Base-by-base conservation (phyloP, 108 stramenopile genomes). In the Aurantiochytrium sp. region DNA sequence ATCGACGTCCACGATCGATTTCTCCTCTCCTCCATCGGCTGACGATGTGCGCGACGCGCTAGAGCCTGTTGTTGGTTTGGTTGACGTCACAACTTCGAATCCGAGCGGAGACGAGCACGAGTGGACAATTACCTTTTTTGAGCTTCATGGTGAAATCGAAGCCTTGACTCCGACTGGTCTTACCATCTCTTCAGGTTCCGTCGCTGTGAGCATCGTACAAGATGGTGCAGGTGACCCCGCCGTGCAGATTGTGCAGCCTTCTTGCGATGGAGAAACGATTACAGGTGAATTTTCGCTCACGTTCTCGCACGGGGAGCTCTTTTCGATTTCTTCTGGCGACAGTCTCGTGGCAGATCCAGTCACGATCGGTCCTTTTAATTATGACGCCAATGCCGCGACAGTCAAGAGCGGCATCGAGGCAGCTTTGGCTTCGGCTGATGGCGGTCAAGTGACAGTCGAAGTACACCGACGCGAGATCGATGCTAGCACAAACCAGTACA, bases 171-270 rank as follows among this genome's bases (percentile, higher is more conserved):
- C 51, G n/a, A 28, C n/a, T 8, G 51, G 16, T 83, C 6, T 18
- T 47, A 10, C n/a, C 72, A 42, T 72, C 72, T 29, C 21, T 42
- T 23, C 28, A 2, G 72, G 28, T 47, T 10, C 51, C 51, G 6
- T n/a, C 55, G 16, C 55, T 14, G 16, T 83, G 28, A 25, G 18
- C 12, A 83, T 8, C 25, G 28, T 28, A 0, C 12, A 47, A 19
- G 23, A 19, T 87, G 89, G 47, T 47, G 87, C 29, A 51, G 89
- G 89, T 76, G 83, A 90, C 58, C 89, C 47, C 1, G 76, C 87
- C 5, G 76, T 83, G 45, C 76, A 83, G 51, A n/a, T 6, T 8
- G 28, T 83, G 14, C 10, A 47, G n/a, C 49, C 51, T 6, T 47
- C 76, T 16, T 83, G 76, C 28, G 76, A 53, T 53, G 76, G 76